A percentile compares a stretch with the other conserved stretches of the same genome.
Conservation (phyloP, 2,329 filamentous ascomycete species). For the Calonectria ilicicola region DNA sequence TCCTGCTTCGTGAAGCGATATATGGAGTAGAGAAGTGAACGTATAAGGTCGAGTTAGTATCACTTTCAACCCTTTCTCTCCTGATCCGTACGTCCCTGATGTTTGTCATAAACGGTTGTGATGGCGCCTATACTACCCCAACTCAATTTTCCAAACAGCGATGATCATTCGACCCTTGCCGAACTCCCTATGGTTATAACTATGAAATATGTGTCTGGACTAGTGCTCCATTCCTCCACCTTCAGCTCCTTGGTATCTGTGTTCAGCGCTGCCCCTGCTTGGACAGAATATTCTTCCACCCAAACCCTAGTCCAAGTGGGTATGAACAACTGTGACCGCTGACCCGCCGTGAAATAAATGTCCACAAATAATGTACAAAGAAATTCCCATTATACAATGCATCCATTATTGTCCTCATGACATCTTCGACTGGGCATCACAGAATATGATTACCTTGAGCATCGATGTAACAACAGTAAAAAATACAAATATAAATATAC, state of each 20-base stretch:
- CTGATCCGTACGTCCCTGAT: not conserved
- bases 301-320: not conserved
- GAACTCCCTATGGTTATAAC: not conserved
- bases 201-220: not conserved
- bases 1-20: not conserved
- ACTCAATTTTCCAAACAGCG: not conserved
- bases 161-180: not conserved
- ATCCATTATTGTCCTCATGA: no score
- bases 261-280: not conserved
- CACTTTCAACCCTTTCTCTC: not conserved
- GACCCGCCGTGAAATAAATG: not conserved
- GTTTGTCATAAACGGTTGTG: not conserved
- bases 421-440: no score
- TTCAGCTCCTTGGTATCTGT: not conserved
- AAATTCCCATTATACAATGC: not conserved
- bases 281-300: not conserved
- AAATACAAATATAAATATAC: no score
- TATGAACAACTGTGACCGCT: no score
- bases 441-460: no score
- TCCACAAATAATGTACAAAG: not conserved
- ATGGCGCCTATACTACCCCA: not conserved
- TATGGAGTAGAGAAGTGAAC: not conserved
- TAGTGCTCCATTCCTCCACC: not conserved
- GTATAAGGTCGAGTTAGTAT: not conserved
- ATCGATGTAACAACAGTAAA: no score